phyloP scores from a whole-genome alignment of 2,329 filamentous ascomycete genomes.

The Scedosporium aurantiacum region DNA sequence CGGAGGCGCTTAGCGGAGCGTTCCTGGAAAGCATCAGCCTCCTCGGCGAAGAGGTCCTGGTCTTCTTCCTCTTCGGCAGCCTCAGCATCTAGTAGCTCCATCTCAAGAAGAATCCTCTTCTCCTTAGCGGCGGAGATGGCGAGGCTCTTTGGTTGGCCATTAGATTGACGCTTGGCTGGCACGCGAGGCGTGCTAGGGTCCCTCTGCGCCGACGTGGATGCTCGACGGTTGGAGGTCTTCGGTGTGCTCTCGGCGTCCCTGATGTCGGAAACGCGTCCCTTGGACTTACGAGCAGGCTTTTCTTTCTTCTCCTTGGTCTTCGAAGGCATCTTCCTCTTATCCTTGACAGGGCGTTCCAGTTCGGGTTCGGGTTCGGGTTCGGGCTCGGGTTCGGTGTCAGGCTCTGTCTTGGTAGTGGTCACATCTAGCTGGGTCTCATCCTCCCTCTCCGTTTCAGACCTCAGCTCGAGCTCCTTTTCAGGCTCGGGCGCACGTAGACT shows the following conservation, averaged over 20 bases:
- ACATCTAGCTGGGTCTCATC: background rate
- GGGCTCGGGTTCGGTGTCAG: background rate
- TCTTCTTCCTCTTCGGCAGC: constrained; percentile 21
- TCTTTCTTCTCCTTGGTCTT: constrained; percentile 11
- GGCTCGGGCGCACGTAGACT: background rate
- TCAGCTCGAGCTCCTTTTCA: background rate
- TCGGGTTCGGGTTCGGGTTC: constrained; percentile 9
- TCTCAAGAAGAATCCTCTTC: constrained; percentile 23
- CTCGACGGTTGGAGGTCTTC: constrained; percentile 35
- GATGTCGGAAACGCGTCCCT: constrained; percentile 41
- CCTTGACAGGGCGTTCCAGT: constrained; percentile 7
- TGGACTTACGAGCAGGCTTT: constrained; percentile 22
- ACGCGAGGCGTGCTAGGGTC: constrained; percentile 33
- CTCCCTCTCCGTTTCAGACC: background rate
- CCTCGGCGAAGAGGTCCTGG: constrained; percentile 31
- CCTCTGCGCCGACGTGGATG: constrained; percentile 37
- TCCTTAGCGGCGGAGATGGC: constrained; percentile 27
- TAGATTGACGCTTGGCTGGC: constrained; percentile 46
- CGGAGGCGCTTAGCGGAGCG: constrained; percentile 55
- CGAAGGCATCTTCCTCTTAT: constrained; percentile 10
- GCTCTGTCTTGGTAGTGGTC: background rate
- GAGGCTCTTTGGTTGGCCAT: constrained; percentile 48
- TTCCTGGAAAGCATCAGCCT: constrained; percentile 39
- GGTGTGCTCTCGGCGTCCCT: constrained; percentile 34
- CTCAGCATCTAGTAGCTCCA: constrained; percentile 31